Conservation (phyloP, 768 basidiomycete genomes). For the Phlebiopsis gigantea region DNA sequence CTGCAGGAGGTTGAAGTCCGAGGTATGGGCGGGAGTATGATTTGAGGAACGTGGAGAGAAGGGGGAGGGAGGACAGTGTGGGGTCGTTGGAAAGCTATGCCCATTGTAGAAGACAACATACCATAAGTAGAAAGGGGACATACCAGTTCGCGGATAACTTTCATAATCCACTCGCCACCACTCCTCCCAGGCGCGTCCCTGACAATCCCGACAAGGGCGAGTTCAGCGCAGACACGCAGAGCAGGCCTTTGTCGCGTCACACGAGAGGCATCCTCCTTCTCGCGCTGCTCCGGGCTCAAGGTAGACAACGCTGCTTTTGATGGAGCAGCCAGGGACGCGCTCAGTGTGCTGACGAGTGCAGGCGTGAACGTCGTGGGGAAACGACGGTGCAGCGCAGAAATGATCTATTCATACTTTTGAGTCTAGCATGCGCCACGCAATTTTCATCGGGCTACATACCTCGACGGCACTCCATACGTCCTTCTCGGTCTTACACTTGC, state of each 20-base stretch:
- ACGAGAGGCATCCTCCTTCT: slow-evolving; percentile 85
- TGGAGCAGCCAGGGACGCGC: slow-evolving; percentile 53
- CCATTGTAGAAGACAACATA: slow-evolving; percentile 13
- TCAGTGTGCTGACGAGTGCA: slow-evolving; percentile 54
- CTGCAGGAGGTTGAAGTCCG: slow-evolving; percentile 54
- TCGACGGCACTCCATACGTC: slow-evolving; percentile 92
- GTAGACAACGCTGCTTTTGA: slow-evolving; percentile 49
- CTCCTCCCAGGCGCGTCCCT: slow-evolving; percentile 64
- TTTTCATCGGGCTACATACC: slow-evolving; percentile 44
- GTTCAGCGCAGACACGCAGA: slow-evolving; percentile 82
- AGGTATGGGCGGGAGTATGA: slow-evolving; percentile 86
- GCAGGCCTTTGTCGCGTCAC: slow-evolving; percentile 80
- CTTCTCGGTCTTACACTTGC: slow-evolving; percentile 85
- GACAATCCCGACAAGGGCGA: slow-evolving; percentile 84
- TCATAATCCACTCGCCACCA: slow-evolving; percentile 89
- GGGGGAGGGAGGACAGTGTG: slow-evolving; percentile 77
- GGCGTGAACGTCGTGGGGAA: slow-evolving; percentile 80
- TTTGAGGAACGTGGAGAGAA: slow-evolving; percentile 90
- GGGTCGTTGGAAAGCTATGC: slow-evolving; percentile 83
- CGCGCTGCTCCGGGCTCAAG: slow-evolving; percentile 71
- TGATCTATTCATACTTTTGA: too few relatives aligned
- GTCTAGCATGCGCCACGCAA: slow-evolving; percentile 1
- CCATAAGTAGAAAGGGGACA: slow-evolving; percentile 23
- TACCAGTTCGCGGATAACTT: slow-evolving; percentile 78
- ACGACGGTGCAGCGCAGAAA: slow-evolving; percentile 83